A percentile compares a stretch with the other conserved stretches of the same genome.
phyloP scores from a whole-genome alignment of 306 rosid genomes.

The Malus sieversii region DNA sequence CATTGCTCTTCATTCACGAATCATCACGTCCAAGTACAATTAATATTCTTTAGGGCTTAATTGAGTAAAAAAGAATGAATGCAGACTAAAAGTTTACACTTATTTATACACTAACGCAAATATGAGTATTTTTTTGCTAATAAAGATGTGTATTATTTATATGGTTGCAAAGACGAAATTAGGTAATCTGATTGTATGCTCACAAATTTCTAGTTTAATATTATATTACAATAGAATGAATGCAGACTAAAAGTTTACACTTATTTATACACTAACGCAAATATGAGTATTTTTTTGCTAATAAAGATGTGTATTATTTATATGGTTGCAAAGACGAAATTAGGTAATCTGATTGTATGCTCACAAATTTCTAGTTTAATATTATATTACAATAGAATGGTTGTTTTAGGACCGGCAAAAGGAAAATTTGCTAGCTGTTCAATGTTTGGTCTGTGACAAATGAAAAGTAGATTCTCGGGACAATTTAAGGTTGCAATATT shows the following conservation, averaged over 20 bases:
- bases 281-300: neutral
- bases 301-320: neutral
- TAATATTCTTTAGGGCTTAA: neutral
- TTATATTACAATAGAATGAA: neutral
- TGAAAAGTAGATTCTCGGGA: slow-evolving; percentile 4
- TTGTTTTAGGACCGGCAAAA: neutral
- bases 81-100: neutral
- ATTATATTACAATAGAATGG: too few relatives aligned
- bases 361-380: neutral
- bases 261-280: neutral
- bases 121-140: too few relatives aligned
- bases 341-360: slow-evolving; percentile 8
- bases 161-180: slow-evolving; percentile 17
- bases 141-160: neutral
- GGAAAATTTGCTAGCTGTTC: neutral
- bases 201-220: neutral
- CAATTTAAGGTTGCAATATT: neutral
- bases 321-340: slow-evolving; percentile 15
- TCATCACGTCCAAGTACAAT: neutral
- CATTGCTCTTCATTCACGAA: neutral
- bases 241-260: neutral
- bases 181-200: slow-evolving; percentile 4
- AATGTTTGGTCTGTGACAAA: neutral
- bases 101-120: neutral
- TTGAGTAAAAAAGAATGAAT: neutral